Evolutionary conservation across 1,139 yeast species (phyloP).

Genomic region (Blastobotrys capitulatus): DNA sequence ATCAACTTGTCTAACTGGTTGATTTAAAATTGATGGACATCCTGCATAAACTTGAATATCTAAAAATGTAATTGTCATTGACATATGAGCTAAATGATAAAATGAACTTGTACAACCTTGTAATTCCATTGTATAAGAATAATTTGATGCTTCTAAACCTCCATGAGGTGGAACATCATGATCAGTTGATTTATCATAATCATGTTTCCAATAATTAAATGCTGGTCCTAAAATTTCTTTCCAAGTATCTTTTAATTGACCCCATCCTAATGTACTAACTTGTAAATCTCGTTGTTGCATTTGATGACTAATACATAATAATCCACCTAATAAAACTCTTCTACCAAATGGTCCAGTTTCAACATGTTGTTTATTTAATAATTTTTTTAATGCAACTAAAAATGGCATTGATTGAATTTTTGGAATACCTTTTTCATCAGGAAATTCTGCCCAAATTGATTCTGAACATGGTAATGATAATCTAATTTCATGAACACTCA

Average conservation of each 20-base stretch:
- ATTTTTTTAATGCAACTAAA: slow-evolving; percentile 48
- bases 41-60: slow-evolving; percentile 79
- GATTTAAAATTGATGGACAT: slow-evolving; percentile 78
- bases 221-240: slow-evolving; percentile 58
- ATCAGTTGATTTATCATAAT: slow-evolving; percentile 15
- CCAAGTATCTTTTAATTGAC: slow-evolving; percentile 46
- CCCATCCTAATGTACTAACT: slow-evolving; percentile 43
- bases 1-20: slow-evolving; percentile 40
- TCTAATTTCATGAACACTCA: slow-evolving; percentile 67
- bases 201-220: slow-evolving; percentile 50
- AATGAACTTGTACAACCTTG: slow-evolving; percentile 30
- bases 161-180: slow-evolving; percentile 11
- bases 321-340: slow-evolving; percentile 62
- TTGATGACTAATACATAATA: slow-evolving; percentile 63
- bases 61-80: slow-evolving; percentile 64
- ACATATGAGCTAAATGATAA: slow-evolving; percentile 55
- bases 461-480: slow-evolving; percentile 76
- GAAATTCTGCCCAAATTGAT: slow-evolving; percentile 59
- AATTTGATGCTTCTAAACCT: slow-evolving; percentile 9
- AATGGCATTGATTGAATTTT: slow-evolving; percentile 36
- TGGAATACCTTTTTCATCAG: slow-evolving; percentile 26
- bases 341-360: slow-evolving; percentile 53
- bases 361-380: slow-evolving; percentile 49
- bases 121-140: slow-evolving; percentile 19
- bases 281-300: slow-evolving; percentile 70